Evolutionary conservation across 179 eudicot species (phyloP).

Genomic region (Camellia oleifera): DNA sequence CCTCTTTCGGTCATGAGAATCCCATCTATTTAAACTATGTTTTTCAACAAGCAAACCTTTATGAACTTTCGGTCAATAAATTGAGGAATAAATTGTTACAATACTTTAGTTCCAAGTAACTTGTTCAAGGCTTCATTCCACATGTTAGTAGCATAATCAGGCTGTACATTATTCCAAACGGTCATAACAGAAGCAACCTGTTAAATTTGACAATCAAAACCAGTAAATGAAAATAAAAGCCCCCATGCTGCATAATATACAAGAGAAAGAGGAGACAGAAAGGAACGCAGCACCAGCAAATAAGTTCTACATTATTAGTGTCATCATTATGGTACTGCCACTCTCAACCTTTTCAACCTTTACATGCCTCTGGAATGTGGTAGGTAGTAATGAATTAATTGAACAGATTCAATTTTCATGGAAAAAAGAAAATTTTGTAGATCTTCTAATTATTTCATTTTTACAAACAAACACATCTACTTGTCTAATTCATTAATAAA

Average conservation of each 20-base stretch:
- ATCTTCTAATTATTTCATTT: too few species aligned
- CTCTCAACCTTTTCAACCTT: too few species aligned
- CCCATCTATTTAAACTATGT: neutral
- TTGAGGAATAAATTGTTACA: neutral
- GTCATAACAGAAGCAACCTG: slow-evolving; percentile 99
- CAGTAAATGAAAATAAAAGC: neutral
- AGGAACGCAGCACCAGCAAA: neutral
- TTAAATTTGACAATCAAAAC: slow-evolving; percentile 4
- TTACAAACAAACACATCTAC: too few species aligned
- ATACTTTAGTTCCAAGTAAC: slow-evolving; percentile 88
- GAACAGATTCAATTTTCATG: too few species aligned
- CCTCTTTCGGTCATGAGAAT: neutral
- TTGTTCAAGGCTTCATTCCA: slow-evolving; percentile 98
- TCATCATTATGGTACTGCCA: too few species aligned
- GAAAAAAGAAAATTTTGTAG: too few species aligned
- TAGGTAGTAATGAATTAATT: too few species aligned
- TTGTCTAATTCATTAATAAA: too few species aligned
- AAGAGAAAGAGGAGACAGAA: neutral
- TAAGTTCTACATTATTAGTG: too few species aligned
- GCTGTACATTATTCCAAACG: slow-evolving; percentile 81
- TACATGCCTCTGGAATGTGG: too few species aligned
- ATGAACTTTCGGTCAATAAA: neutral
- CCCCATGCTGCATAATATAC: neutral
- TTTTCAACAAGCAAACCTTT: neutral
- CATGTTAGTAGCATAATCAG: slow-evolving; percentile 88